Percentiles rank a stretch among this genome's conserved stretches.
These are phyloP conservation scores for Lophiostoma macrostomum DNA, from an alignment of 495 filamentous ascomycete species.

Conservation along the genomic window DNA sequence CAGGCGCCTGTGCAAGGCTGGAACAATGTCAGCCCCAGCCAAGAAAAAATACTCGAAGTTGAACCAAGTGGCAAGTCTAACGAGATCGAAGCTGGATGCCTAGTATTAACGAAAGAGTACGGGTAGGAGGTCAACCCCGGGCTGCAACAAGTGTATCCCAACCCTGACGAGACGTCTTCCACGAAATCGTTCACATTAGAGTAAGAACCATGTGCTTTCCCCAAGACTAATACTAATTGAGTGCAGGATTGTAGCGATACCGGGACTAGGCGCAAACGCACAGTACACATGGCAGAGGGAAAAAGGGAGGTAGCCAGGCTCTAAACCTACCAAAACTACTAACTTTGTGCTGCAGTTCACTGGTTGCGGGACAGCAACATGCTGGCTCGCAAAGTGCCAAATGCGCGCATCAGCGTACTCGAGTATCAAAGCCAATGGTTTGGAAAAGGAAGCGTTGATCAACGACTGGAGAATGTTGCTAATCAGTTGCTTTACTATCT, in stretches of 20 bases:
- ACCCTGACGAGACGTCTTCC: slow-evolving; percentile 9
- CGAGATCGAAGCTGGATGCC: neutral
- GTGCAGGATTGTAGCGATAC: slow-evolving; percentile 23
- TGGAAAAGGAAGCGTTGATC: slow-evolving; percentile 15
- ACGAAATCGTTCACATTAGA: slow-evolving; percentile 7
- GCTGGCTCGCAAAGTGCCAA: slow-evolving; percentile 12
- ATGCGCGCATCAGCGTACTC: slow-evolving; percentile 16
- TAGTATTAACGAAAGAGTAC: no score
- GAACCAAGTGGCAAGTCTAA: neutral
- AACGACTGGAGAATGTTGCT: slow-evolving; percentile 15
- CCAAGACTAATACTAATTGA: neutral
- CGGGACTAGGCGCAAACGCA: slow-evolving; percentile 20
- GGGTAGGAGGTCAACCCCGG: slow-evolving; percentile 15
- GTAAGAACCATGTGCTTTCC: neutral
- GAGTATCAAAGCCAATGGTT: slow-evolving; percentile 22
- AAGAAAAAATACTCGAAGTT: slow-evolving; percentile 17
- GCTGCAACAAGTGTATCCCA: slow-evolving; percentile 13
- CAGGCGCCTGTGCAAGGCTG: neutral
- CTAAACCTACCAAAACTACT: no score
- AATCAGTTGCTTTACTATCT: slow-evolving; percentile 13
- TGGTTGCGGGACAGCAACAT: slow-evolving; percentile 21
- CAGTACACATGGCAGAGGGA: slow-evolving; percentile 9
- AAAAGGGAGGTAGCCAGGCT: neutral
- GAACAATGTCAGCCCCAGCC: neutral
- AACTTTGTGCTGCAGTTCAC: neutral